Percentiles rank a stretch among this genome's conserved stretches.
Conservation (phyloP, 345 rosid genomes). For the Eucalyptus curtisii region DNA sequence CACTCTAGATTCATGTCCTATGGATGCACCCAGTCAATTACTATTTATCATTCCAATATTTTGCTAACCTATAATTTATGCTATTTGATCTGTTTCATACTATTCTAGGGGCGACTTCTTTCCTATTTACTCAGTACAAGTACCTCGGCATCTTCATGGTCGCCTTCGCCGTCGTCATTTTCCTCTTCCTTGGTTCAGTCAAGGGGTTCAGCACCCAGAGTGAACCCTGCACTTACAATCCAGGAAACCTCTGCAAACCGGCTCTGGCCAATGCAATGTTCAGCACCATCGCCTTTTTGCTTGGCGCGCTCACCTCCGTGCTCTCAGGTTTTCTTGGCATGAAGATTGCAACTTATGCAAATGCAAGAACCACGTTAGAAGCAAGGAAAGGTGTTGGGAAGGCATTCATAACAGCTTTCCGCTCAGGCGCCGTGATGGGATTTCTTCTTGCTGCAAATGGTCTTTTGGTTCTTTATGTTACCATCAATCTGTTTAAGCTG, state of each 20-base stretch:
- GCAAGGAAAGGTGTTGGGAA: slow-evolving; percentile 57
- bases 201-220: slow-evolving; percentile 55
- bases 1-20: neutral
- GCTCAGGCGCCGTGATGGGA: slow-evolving; percentile 66
- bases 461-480: slow-evolving; percentile 42
- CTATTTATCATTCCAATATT: neutral
- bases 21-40: neutral
- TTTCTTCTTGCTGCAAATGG: slow-evolving; percentile 70
- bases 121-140: slow-evolving; percentile 48
- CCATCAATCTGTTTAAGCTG: slow-evolving; percentile 42
- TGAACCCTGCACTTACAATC: slow-evolving; percentile 48
- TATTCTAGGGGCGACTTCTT: slow-evolving; percentile 51
- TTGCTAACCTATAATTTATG: neutral
- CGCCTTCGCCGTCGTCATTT: slow-evolving; percentile 25
- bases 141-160: slow-evolving; percentile 43
- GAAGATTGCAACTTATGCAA: slow-evolving; percentile 66
- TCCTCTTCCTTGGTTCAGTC: slow-evolving; percentile 64
- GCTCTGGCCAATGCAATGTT: slow-evolving; percentile 52
- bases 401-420: slow-evolving; percentile 52
- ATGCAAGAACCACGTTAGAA: slow-evolving; percentile 61
- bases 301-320: slow-evolving; percentile 53
- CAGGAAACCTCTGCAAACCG: slow-evolving; percentile 43
- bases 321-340: slow-evolving; percentile 64
- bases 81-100: neutral
- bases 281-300: slow-evolving; percentile 64